Evolutionary conservation across 805 yeast genomes (phyloP), one percentile per base, ranked within the genome.

Genomic region (Candida nitratophila): DNA sequence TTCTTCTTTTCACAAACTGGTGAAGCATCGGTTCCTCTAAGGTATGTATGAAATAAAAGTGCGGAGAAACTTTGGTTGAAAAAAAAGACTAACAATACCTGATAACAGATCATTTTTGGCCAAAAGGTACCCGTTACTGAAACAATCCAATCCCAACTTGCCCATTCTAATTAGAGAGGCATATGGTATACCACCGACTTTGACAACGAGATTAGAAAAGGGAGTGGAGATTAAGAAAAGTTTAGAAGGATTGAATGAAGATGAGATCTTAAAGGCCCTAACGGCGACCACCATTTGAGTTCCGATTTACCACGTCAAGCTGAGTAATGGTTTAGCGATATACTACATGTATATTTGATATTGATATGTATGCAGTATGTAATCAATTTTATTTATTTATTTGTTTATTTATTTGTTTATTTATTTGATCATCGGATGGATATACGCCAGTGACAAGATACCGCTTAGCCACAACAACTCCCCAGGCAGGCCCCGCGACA

Each of bases 111-210:
- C 76, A 16, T 87, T 83, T 57, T 68, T 87, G 50, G 64, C 75
- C 40, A 69, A 74, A 45, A 70, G 80, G 56, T 86, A 86, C 63
- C 79, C 84, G n/a, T 56, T 69, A n/a, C 66, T 87, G 55, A 75
- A 74, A 55, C 75, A 77, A 59, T 59, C 76, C 47, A 78, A 85
- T 55, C 81, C 90, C 47, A 65, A 69, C 47, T 66, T 84, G 27
- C 95, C 95, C 12, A 80, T 87, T 44, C 70, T 87, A 59, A 73
- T 87, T 48, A 80, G 96, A 65, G 96, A 87, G 64, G 77, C 88
- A 29, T 69, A 68, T 48, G 87, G 86, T 41, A 77, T 82, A 44
- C 71, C 81, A 41, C 95, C 96, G 35, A 72, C 81, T 39, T 75
- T 86, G 43, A 83, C 78, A 47, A 86, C 90, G 32, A 77, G 96